Evolutionary conservation across 305 asterid species (phyloP).

Genomic region (Nicotiana rustica): DNA sequence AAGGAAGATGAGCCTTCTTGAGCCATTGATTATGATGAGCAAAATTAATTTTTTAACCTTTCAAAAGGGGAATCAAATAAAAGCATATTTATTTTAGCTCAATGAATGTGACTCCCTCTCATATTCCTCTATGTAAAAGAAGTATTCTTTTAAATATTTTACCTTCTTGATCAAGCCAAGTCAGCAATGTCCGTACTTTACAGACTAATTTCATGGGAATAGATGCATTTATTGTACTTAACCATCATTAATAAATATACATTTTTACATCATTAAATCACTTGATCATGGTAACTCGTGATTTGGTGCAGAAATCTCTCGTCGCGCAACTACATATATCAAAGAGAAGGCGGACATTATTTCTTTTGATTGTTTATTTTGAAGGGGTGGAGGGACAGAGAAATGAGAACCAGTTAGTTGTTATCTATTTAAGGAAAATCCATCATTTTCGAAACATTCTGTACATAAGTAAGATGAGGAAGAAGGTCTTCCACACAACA

Average conservation of each 20-base stretch:
- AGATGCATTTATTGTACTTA: too few species aligned
- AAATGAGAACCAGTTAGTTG: background rate
- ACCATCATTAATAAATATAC: too few species aligned
- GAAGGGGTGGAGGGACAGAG: background rate
- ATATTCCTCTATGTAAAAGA: slow-evolving; percentile 18
- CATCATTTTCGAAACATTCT: background rate
- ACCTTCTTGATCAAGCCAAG: slow-evolving; percentile 35
- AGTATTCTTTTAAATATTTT: slow-evolving; percentile 28
- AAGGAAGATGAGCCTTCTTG: slow-evolving; percentile 34
- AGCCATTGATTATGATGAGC: slow-evolving; percentile 36
- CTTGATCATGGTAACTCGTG: too few species aligned
- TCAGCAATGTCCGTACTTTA: background rate
- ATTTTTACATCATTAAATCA: too few species aligned
- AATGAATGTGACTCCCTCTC: slow-evolving; percentile 17
- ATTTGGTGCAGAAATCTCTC: too few species aligned
- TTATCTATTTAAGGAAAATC: background rate
- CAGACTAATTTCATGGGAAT: background rate
- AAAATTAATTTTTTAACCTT: slow-evolving; percentile 41
- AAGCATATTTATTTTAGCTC: slow-evolving; percentile 29
- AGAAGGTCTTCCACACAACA: background rate
- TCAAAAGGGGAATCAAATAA: slow-evolving; percentile 40
- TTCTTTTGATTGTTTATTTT: too few species aligned
- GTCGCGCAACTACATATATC: background rate
- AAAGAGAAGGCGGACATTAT: too few species aligned
- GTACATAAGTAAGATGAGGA: background rate